Conservation (phyloP, 441 rosid species). For the Jatropha podagrica region DNA sequence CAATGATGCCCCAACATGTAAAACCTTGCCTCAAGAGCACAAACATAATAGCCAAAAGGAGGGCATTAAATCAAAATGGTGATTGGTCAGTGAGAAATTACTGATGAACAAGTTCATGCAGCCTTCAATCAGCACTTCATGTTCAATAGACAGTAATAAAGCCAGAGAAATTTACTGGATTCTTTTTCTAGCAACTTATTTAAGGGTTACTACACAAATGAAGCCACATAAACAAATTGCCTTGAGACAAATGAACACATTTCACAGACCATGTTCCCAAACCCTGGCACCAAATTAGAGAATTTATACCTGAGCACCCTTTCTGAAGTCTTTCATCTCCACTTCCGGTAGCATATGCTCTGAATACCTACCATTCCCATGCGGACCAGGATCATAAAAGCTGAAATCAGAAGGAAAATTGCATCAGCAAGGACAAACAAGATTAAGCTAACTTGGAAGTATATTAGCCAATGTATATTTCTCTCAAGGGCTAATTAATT, state of each 20-base stretch:
- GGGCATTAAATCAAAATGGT: background rate
- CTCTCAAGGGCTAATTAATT: too few relatives aligned
- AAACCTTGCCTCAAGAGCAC: background rate
- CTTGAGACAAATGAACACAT: background rate
- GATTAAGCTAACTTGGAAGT: slow-evolving; percentile 9
- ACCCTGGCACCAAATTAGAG: slow-evolving; percentile 3
- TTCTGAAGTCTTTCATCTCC: slow-evolving; percentile 84
- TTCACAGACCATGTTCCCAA: background rate
- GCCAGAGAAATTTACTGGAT: background rate
- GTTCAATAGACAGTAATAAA: background rate
- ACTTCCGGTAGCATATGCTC: slow-evolving; percentile 96
- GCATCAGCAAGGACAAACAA: slow-evolving; percentile 22
- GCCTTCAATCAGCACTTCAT: background rate
- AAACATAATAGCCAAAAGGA: background rate
- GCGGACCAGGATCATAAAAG: slow-evolving; percentile 94
- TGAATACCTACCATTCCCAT: slow-evolving; percentile 93
- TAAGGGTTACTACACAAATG: background rate
- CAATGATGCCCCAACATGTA: too few relatives aligned
- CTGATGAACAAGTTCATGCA: background rate
- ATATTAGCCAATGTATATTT: background rate
- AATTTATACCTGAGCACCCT: slow-evolving; percentile 88
- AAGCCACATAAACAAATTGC: background rate
- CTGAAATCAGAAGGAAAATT: slow-evolving; percentile 40
- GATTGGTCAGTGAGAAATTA: background rate
- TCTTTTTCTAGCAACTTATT: background rate